Evolutionary conservation across 2,329 filamentous ascomycete species (phyloP).

Genomic region (Chrysoporthe puriensis): DNA sequence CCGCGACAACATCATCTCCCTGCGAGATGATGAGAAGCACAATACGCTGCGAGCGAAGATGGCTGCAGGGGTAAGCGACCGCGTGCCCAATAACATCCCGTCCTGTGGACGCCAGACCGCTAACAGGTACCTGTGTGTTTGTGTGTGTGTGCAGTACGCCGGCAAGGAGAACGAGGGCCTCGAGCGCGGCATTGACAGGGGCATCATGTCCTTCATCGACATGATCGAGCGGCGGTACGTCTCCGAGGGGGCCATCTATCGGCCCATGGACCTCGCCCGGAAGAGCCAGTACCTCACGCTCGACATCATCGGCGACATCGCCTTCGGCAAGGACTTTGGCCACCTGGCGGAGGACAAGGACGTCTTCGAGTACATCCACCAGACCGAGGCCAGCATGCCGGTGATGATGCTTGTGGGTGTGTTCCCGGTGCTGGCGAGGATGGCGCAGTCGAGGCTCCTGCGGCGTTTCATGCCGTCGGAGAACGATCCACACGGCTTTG

Average conservation of each 20-base stretch:
- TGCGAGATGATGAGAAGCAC: constrained; percentile 41
- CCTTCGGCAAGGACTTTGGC: constrained; percentile 53
- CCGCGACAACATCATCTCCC: constrained; percentile 42
- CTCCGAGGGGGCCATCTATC: constrained; percentile 36
- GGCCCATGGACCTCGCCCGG: constrained; percentile 52
- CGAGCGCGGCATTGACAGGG: constrained; percentile 34
- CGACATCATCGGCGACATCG: constrained; percentile 57
- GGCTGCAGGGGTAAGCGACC: constrained; percentile 44
- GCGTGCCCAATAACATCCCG: constrained; percentile 22
- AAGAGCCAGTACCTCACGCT: constrained; percentile 58
- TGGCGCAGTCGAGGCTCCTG: constrained; percentile 22
- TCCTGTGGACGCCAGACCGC: constrained; percentile 9
- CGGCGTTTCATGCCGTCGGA: constrained; percentile 29
- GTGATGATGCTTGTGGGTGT: constrained; percentile 38
- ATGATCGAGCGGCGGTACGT: constrained; percentile 49
- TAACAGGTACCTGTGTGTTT: constrained; percentile 18
- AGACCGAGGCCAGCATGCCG: constrained; percentile 38
- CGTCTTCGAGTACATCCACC: constrained; percentile 31
- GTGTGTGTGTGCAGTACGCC: constrained; percentile 31
- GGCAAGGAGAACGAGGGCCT: constrained; percentile 37
- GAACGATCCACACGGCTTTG: constrained; percentile 28
- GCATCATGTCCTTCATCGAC: constrained; percentile 34
- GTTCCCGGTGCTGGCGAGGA: constrained; percentile 26
- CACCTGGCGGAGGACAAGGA: constrained; percentile 51
- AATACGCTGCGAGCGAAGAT: constrained; percentile 47